Conservation (phyloP, 495 filamentous ascomycete species). For the Hypomontagnella monticulosa region DNA sequence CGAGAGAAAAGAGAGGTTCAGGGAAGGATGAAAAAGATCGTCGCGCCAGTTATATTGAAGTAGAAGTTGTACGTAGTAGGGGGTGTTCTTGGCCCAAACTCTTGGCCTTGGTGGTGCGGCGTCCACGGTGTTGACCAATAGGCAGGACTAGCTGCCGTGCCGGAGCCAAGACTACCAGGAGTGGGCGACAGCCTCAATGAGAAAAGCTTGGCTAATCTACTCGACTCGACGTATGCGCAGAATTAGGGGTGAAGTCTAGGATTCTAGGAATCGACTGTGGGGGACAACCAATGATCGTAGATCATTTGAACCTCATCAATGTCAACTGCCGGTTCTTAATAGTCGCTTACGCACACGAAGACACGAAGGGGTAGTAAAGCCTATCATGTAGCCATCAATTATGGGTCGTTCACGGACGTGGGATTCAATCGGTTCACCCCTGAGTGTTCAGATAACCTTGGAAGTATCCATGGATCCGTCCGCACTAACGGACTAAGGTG, state of each 20-base stretch:
- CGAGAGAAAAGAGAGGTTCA: slow-evolving; percentile 1
- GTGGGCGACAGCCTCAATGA: slow-evolving; percentile 9
- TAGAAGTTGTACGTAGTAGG: slow-evolving; percentile 6
- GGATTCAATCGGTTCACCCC: too few species aligned
- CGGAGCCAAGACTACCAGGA: slow-evolving; percentile 27
- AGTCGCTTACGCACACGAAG: background rate
- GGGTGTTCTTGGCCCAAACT: slow-evolving; percentile 43
- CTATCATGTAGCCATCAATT: too few species aligned
- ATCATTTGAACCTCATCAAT: background rate
- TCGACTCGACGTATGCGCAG: background rate
- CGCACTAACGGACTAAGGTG: background rate
- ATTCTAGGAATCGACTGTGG: slow-evolving; percentile 7
- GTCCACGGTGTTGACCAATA: slow-evolving; percentile 20
- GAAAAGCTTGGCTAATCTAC: slow-evolving; percentile 28
- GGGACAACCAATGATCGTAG: background rate
- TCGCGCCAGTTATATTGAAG: slow-evolving; percentile 28
- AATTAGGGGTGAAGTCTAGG: background rate
- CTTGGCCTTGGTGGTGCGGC: slow-evolving; percentile 39
- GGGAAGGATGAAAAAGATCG: slow-evolving; percentile 11
- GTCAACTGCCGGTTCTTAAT: slow-evolving; percentile 15
- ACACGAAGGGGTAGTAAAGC: too few species aligned
- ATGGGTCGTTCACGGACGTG: too few species aligned
- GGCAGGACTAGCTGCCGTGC: slow-evolving; percentile 4
- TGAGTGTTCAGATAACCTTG: too few species aligned
- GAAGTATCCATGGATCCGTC: too few species aligned